Conservation (phyloP, 139 green algal species). For the Nannochloris sp. region DNA sequence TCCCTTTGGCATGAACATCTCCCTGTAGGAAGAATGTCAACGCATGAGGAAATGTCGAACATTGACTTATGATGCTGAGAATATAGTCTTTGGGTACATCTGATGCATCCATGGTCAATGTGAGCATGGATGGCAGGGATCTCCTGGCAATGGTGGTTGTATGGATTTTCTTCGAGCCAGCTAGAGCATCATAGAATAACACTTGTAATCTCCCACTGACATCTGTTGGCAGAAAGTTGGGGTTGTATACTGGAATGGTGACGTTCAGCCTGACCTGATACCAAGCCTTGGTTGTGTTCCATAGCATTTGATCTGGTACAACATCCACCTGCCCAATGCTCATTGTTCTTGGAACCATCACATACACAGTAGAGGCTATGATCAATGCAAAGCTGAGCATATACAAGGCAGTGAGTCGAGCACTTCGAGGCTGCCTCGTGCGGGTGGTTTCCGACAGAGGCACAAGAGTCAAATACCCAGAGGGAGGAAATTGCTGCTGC, state of each 20-base stretch:
- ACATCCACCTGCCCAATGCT: constrained; percentile 54
- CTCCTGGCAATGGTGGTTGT: constrained; percentile 3
- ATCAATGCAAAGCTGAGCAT: constrained; percentile 43
- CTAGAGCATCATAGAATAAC: constrained; percentile 56
- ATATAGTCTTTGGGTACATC: constrained; percentile 54
- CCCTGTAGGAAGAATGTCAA: constrained; percentile 74
- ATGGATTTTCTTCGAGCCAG: constrained; percentile 24
- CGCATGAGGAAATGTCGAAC: constrained; percentile 54
- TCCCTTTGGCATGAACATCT: constrained; percentile 41
- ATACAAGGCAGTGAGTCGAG: constrained; percentile 20
- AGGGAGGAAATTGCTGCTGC: constrained; percentile 7
- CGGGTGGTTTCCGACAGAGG: constrained; percentile 30
- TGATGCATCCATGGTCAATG: constrained; percentile 45
- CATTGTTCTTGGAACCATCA: constrained; percentile 55
- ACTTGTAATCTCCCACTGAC: constrained; percentile 43
- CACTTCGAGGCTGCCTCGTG: constrained; percentile 27
- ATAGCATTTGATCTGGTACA: constrained; percentile 49
- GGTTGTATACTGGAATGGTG: constrained; percentile 63
- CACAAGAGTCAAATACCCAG: constrained; percentile 59
- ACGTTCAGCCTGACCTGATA: constrained; percentile 63
- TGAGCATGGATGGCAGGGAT: constrained; percentile 29
- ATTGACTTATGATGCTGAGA: constrained; percentile 54
- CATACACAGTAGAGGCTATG: constrained; percentile 38
- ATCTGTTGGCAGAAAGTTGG: constrained; percentile 58
- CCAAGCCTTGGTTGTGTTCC: constrained; percentile 51